Percentiles rank a stretch among this genome's conserved stretches.
Conservation (phyloP, 2,329 filamentous ascomycete genomes). For the Trichoderma polysporum region DNA sequence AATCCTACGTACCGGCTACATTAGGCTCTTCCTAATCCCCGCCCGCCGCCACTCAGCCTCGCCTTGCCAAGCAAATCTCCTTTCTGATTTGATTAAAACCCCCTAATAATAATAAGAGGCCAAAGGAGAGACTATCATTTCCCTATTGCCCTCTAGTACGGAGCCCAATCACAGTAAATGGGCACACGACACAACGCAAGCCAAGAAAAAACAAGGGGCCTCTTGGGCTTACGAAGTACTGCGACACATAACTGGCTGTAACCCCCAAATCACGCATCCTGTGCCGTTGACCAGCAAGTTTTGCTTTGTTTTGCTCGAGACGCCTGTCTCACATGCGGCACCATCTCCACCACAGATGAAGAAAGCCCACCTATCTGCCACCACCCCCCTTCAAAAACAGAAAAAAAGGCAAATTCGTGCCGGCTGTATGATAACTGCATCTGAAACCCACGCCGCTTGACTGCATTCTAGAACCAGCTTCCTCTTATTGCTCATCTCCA, state of each 20-base stretch:
- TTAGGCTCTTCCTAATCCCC: no score
- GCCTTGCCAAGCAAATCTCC: conserved; percentile 7
- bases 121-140: conserved; percentile 8
- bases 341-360: not conserved
- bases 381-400: not conserved
- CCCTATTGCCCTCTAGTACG: conserved; percentile 2
- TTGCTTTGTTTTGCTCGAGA: not conserved
- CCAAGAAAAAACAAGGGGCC: not conserved
- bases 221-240: no score
- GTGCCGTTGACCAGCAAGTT: not conserved
- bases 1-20: not conserved
- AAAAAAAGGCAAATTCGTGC: conserved; percentile 1
- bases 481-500: not conserved
- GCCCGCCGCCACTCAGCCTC: not conserved
- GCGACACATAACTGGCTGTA: no score
- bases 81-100: not conserved
- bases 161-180: not conserved
- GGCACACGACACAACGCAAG: not conserved
- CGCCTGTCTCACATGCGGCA: not conserved
- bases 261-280: no score
- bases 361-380: no score
- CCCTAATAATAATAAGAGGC: not conserved
- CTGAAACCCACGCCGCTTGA: not conserved
- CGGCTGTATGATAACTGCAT: not conserved
- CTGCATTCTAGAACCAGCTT: not conserved